These are phyloP conservation scores for Tolypocladium pustulatum DNA, from an alignment of 2,329 filamentous ascomycete genomes.

Conservation along the genomic window DNA sequence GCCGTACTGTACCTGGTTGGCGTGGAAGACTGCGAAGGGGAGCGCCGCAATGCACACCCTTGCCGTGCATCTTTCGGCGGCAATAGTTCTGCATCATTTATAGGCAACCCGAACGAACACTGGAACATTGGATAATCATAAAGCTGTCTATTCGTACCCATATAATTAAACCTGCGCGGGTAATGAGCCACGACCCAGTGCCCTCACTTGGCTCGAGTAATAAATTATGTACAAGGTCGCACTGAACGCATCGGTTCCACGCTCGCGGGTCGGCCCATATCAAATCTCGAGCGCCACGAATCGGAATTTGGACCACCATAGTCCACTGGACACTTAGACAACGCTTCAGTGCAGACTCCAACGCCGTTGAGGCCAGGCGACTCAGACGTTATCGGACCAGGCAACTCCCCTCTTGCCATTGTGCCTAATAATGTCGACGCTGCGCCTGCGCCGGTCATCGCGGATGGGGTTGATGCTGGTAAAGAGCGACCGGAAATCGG, in stretches of 20 bases:
- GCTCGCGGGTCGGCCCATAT: neutral
- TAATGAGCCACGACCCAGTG: neutral
- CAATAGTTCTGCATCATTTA: neutral
- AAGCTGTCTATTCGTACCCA: neutral
- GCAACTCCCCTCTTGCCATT: neutral
- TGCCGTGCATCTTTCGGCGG: neutral
- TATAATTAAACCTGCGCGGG: neutral
- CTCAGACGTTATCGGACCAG: constrained; percentile 1
- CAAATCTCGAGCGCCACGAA: neutral
- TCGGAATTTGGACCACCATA: neutral
- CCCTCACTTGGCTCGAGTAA: neutral
- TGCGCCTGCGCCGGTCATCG: neutral
- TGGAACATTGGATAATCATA: neutral
- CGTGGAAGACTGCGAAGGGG: neutral
- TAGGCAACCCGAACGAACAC: neutral
- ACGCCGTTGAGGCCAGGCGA: too few relatives aligned
- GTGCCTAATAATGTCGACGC: neutral
- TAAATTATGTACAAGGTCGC: neutral
- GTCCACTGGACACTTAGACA: neutral
- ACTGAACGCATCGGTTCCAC: neutral
- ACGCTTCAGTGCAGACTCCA: neutral
- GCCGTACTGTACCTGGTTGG: neutral
- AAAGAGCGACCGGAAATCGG: neutral
- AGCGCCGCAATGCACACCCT: neutral
- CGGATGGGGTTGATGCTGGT: constrained; percentile 1